Base-by-base conservation (phyloP, 805 yeast species). In the Schwanniomyces polymorphus region DNA sequence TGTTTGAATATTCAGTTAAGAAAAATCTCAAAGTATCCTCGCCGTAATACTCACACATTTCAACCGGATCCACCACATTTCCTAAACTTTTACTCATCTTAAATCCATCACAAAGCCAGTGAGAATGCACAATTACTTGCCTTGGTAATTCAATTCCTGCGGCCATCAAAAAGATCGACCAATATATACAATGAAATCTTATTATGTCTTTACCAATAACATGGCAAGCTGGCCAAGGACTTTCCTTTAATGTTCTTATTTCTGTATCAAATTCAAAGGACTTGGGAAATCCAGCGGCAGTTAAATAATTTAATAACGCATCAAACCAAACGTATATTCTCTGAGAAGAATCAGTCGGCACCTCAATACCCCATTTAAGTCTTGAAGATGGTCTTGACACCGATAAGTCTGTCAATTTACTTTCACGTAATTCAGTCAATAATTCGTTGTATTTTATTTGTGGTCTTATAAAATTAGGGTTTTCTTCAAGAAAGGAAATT, bases 291-390 rank as follows among this genome's bases (percentile, higher is more conserved):
- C 88, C 89, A 2, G 81, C 70, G 1, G 89, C 78, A 1, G 97
- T 88, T 4, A 90, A 45, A 60, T 94, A 94, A 64, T 91, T 94
- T 38, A 86, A 75, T 39, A 94, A 73, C 0, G 99, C 99, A 68
- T 94, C 99, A 49, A 94, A 85, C 99, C 99, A 94, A 12, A 94
- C 99, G 59, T 94, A 94, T 44, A 94, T 83, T 41, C 79, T 85
- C 61, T 92, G 98, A 0, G 83, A 58, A 0, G 76, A 67, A 59
- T 91, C 97, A 18, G 75, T 73, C 1, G 99, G 98, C 1, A 92
- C 97, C 6, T 80, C 80, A 23, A 94, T 85, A 0, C 97, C 97
- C 99, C 99, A 94, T 27, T 77, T 68, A 35, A 91, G 73, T 49
- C 99, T 74, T 8, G 83, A 69, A 0, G 82, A 60, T 0, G 98